These are phyloP conservation scores for Ogataea angusta DNA, from an alignment of 805 yeast genomes.

Conservation along the genomic window DNA sequence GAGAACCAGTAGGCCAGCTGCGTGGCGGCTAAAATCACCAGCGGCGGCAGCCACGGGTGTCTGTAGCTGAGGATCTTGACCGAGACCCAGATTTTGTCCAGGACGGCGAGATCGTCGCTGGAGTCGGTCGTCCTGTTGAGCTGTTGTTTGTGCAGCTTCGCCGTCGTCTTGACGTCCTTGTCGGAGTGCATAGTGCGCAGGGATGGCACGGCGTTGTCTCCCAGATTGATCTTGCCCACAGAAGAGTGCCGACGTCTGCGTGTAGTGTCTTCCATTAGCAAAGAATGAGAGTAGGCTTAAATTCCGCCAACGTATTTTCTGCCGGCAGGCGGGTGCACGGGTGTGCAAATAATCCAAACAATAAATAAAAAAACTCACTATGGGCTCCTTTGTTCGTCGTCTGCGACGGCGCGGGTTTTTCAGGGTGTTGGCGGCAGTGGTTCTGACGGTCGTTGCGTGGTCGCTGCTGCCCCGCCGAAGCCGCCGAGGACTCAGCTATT, in stretches of 20 bases:
- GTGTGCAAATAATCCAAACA: neutral
- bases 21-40: conserved; percentile 43
- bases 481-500: conserved; percentile 14
- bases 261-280: conserved; percentile 1
- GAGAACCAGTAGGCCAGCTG: conserved; percentile 49
- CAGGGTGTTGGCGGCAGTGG: neutral
- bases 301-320: neutral
- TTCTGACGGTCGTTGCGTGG: neutral
- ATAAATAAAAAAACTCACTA: neutral
- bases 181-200: conserved; percentile 63
- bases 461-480: conserved; percentile 1
- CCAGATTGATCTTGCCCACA: conserved; percentile 70
- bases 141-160: conserved; percentile 28
- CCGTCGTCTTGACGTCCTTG: conserved; percentile 40
- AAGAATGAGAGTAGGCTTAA: neutral
- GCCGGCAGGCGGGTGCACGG: conserved; percentile 1
- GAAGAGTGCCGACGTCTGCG: conserved; percentile 45
- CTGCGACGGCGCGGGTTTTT: conserved; percentile 4
- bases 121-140: conserved; percentile 25
- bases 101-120: conserved; percentile 49
- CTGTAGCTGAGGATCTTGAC: conserved; percentile 56
- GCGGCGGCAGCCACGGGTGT: conserved; percentile 72
- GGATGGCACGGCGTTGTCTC: conserved; percentile 67
- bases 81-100: conserved; percentile 53
- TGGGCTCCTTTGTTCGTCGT: conserved; percentile 1